A percentile compares a stretch with the other conserved stretches of the same genome.
Evolutionary conservation across 176 grass and related monocot genomes (phyloP).

Genomic region (Melocanna baccifera): DNA sequence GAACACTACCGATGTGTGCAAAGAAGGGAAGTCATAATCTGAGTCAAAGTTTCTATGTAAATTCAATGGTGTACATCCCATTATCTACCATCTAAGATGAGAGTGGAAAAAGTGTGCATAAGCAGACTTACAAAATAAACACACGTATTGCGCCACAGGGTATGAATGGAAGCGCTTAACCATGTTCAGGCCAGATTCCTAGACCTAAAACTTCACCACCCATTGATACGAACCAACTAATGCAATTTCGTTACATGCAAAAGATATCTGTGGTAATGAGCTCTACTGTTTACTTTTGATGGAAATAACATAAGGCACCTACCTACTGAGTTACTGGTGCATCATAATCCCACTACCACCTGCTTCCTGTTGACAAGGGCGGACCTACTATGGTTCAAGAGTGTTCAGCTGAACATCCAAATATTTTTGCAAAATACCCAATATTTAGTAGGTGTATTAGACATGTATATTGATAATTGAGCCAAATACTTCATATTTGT

Average conservation of each 20-base stretch:
- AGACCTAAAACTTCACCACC: not conserved
- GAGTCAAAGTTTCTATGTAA: not conserved
- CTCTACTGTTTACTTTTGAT: not conserved
- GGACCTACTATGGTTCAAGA: too few species aligned
- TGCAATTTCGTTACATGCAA: not conserved
- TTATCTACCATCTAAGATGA: not conserved
- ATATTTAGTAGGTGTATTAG: too few species aligned
- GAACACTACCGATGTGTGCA: not conserved
- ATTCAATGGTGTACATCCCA: not conserved
- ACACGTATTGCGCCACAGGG: not conserved
- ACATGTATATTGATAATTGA: too few species aligned
- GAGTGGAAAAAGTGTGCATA: not conserved
- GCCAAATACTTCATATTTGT: too few species aligned
- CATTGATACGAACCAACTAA: not conserved
- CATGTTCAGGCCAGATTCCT: not conserved
- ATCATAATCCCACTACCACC: not conserved
- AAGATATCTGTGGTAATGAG: not conserved
- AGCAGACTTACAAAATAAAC: not conserved
- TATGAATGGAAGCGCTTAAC: not conserved
- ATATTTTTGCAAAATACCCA: too few species aligned
- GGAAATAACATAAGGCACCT: not conserved
- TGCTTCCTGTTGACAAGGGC: not conserved
- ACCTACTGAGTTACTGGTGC: not conserved
- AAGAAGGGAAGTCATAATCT: not conserved
- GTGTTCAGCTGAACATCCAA: too few species aligned